phyloP scores from a whole-genome alignment of 2,329 filamentous ascomycete genomes.

The Teratosphaeria epicoccoides region DNA sequence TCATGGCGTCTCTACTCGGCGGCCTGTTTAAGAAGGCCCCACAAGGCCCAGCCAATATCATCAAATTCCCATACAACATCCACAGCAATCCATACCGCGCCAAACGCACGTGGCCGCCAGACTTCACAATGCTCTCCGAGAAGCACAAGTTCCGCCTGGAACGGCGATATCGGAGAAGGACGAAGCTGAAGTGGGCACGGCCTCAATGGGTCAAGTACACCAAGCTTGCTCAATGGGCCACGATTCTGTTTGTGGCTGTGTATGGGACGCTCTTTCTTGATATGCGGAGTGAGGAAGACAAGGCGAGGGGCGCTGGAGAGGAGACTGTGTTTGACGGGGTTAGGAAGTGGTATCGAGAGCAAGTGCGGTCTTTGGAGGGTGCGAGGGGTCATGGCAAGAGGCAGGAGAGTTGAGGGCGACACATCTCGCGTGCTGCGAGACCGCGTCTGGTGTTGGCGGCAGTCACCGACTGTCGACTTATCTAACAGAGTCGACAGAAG shows the following conservation, averaged over 20 bases:
- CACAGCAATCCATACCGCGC: constrained; percentile 51
- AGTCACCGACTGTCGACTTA: no score
- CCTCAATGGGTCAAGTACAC: constrained; percentile 56
- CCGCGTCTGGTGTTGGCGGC: no score
- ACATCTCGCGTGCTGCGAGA: no score
- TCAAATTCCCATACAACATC: constrained; percentile 25
- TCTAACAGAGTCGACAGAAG: no score
- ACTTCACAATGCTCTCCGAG: constrained; percentile 57
- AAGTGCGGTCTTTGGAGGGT: neutral
- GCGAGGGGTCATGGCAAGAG: neutral
- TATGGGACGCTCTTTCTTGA: constrained; percentile 56
- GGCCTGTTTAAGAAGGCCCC: constrained; percentile 16
- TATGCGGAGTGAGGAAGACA: constrained; percentile 8
- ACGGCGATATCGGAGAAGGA: constrained; percentile 63
- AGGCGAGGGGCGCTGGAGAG: constrained; percentile 29
- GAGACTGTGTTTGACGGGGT: constrained; percentile 43
- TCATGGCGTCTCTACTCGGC: constrained; percentile 17
- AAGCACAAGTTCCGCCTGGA: constrained; percentile 71
- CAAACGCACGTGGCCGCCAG: constrained; percentile 68
- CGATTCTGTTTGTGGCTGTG: constrained; percentile 43
- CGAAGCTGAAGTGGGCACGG: constrained; percentile 50
- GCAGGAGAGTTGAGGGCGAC: neutral
- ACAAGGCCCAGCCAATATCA: constrained; percentile 9
- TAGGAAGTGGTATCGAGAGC: constrained; percentile 18
- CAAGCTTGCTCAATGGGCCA: constrained; percentile 54